phyloP scores from a whole-genome alignment of 208 protist species.

The Leishmania arabica region DNA sequence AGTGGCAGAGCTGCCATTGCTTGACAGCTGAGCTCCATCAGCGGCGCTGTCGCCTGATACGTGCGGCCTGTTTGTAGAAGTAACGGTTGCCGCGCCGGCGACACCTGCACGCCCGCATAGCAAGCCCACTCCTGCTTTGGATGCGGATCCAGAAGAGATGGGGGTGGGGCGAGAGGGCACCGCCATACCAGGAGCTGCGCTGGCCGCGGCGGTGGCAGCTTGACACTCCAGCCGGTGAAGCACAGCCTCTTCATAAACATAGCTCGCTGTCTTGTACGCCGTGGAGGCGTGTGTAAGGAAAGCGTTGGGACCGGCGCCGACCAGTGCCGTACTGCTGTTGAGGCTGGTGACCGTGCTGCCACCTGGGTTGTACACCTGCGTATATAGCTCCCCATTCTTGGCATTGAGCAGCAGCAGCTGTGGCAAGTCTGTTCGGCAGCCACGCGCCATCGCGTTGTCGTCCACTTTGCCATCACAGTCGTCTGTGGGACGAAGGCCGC shows the following conservation, averaged over 20 bases:
- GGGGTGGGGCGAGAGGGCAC: neutral
- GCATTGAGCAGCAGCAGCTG: slow-evolving; percentile 57
- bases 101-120: neutral
- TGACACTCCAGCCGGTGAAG: slow-evolving; percentile 18
- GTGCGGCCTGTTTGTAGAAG: neutral
- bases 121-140: neutral
- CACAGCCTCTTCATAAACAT: slow-evolving; percentile 13
- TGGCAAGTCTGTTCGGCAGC: slow-evolving; percentile 43
- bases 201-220: neutral
- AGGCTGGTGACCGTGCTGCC: slow-evolving; percentile 39
- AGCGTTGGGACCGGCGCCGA: slow-evolving; percentile 58
- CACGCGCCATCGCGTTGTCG: slow-evolving; percentile 19
- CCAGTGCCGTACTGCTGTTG: slow-evolving; percentile 35
- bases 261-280: slow-evolving; percentile 9
- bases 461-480: neutral
- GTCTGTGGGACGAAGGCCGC: neutral
- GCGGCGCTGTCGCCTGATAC: neutral
- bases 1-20: slow-evolving; percentile 3
- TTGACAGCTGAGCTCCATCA: neutral
- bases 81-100: neutral
- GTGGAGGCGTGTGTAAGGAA: slow-evolving; percentile 23
- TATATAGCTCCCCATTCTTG: slow-evolving; percentile 63
- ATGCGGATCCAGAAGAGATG: neutral
- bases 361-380: slow-evolving; percentile 56
- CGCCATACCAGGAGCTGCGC: neutral